Evolutionary conservation across 1,284 basidiomycete genomes (phyloP), one percentile per base, ranked within the genome.

Genomic region (Cutaneotrichosporon dermatis): DNA sequence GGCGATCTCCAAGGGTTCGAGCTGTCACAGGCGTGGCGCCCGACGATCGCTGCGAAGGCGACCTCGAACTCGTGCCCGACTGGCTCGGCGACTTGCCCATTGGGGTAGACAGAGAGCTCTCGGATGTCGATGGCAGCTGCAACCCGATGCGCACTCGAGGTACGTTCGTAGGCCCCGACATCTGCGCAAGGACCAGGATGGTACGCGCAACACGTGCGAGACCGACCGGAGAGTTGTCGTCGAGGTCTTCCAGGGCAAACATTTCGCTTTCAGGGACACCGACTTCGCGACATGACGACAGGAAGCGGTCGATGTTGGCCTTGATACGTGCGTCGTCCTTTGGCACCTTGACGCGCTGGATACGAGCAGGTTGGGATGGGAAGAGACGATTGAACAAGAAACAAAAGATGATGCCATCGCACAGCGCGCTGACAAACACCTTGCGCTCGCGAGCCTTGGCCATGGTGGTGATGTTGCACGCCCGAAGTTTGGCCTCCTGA

Each of bases 361-460:
- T 71, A 37, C 67, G 69, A 6, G 67, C 64, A 2, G 69, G 66
- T 37, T 70, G 66, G 51, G 69, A 54, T 3, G 69, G 71, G 60
- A 72, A 74, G 13, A 72, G 66, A 39, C 69, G 68, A 58, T 75
- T 75, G 50, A 73, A 60, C 1, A 73, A 66, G 61, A 90, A 86
- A 84, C 90, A 92, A 25, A 94, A 82, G 35, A 93, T 83, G 73
- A 87, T 88, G 2, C 91, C 91, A 79, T 94, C 91, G 66, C 85
- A 79, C 61, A 92, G 73, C 1, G 88, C 85, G 59, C 89, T 88
- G 50, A 82, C 82, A 70, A 92, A 92, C 40, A 85, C 74, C 59
- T 81, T 83, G 62, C 79, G 69, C 76, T 92, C 89, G 65, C 86
- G 80, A 65, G 90, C 88, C 74, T 89, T 89, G 37, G 86, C 85